phyloP scores from a whole-genome alignment of 805 yeast species.

The Candida ascalaphidarum region DNA sequence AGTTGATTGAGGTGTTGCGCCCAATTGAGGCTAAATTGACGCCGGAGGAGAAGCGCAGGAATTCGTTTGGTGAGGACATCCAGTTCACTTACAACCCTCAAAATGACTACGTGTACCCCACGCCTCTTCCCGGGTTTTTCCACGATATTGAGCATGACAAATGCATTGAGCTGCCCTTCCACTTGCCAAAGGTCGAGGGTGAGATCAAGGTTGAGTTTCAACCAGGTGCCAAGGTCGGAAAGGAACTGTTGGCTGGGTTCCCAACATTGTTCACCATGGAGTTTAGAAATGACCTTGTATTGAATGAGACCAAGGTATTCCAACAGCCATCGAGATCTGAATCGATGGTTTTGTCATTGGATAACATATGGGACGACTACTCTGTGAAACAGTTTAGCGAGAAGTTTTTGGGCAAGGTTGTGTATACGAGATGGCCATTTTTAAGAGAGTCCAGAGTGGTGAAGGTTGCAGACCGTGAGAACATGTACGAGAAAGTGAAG shows the following conservation, averaged over 20 bases:
- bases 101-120: slow-evolving; percentile 51
- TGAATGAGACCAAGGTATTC: slow-evolving; percentile 67
- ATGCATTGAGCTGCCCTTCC: slow-evolving; percentile 57
- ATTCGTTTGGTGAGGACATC: slow-evolving; percentile 64
- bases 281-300: slow-evolving; percentile 42
- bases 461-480: slow-evolving; percentile 47
- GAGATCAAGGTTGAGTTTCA: slow-evolving; percentile 47
- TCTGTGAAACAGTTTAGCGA: slow-evolving; percentile 59
- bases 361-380: slow-evolving; percentile 45
- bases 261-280: slow-evolving; percentile 74
- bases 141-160: slow-evolving; percentile 72
- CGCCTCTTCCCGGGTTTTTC: slow-evolving; percentile 74
- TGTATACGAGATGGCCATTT: slow-evolving; percentile 87
- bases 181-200: slow-evolving; percentile 40
- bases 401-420: slow-evolving; percentile 50
- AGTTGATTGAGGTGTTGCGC: slow-evolving; percentile 64
- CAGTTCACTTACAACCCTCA: slow-evolving; percentile 72
- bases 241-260: slow-evolving; percentile 77
- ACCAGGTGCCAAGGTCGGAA: slow-evolving; percentile 61
- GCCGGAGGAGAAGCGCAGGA: slow-evolving; percentile 66
- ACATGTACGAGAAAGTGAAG: slow-evolving; percentile 36
- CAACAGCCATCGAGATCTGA: slow-evolving; percentile 79
- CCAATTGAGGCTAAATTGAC: slow-evolving; percentile 56
- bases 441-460: slow-evolving; percentile 71
- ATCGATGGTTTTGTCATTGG: slow-evolving; percentile 62